Percentiles rank a stretch among this genome's conserved stretches.
Evolutionary conservation across 176 grass and related monocot genomes (phyloP).

Genomic region (Zea luxurians): DNA sequence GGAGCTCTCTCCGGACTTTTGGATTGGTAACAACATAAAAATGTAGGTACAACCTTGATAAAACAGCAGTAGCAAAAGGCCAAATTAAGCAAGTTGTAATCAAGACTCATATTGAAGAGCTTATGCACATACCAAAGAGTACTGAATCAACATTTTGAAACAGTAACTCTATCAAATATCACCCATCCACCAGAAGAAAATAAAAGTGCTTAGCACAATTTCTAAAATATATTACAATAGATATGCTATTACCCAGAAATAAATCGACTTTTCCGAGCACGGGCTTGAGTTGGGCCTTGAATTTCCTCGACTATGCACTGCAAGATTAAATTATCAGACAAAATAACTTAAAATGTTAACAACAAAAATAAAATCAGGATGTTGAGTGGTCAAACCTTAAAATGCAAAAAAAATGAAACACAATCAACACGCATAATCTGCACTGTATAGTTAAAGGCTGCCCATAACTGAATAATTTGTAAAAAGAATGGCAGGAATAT

Average conservation of each 20-base stretch:
- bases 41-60: neutral
- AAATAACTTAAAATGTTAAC: constrained; percentile 16
- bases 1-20: neutral
- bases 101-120: constrained; percentile 14
- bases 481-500: neutral
- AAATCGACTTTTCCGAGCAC: constrained; percentile 93
- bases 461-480: constrained; percentile 18
- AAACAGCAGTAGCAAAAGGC: neutral
- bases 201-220: neutral
- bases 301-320: constrained; percentile 99
- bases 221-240: constrained; percentile 14
- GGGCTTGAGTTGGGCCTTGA: constrained; percentile 86
- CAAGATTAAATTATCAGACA: constrained; percentile 34
- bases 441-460: neutral
- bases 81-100: neutral
- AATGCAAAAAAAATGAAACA: constrained; percentile 8
- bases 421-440: constrained; percentile 8
- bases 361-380: neutral
- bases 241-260: constrained; percentile 89
- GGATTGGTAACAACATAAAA: neutral
- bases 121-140: neutral
- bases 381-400: constrained; percentile 5
- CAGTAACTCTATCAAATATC: constrained; percentile 23
- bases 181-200: constrained; percentile 8
- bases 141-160: constrained; percentile 19